Evolutionary conservation across 768 basidiomycete genomes (phyloP).

Genomic region (Tephrocybe sp.): DNA sequence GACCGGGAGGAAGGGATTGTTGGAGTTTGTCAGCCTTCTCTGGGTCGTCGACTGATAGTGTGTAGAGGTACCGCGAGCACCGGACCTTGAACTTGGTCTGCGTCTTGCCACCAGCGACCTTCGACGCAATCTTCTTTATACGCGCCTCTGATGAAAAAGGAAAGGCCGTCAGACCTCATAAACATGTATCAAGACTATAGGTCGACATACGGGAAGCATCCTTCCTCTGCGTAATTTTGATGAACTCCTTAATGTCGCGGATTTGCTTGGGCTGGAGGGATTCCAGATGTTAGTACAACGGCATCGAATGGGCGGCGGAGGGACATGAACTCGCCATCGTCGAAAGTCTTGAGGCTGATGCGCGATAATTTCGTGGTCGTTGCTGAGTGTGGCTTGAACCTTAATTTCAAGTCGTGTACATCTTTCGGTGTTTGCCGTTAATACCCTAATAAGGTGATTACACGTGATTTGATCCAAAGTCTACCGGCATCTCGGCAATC

Average conservation of each 20-base stretch:
- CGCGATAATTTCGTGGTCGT: conserved; percentile 17
- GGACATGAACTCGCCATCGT: conserved; percentile 36
- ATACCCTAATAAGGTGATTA: not conserved
- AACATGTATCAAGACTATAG: not conserved
- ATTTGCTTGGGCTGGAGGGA: conserved; percentile 87
- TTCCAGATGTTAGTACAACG: conserved; percentile 7
- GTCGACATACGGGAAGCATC: conserved; percentile 85
- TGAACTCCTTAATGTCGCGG: conserved; percentile 97
- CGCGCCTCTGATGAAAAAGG: conserved; percentile 68
- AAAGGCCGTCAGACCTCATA: conserved; percentile 5
- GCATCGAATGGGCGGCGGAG: not conserved
- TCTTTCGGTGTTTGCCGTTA: conserved; percentile 22
- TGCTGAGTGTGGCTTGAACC: conserved; percentile 32
- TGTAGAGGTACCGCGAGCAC: conserved; percentile 96
- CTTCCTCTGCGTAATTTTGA: conserved; percentile 95
- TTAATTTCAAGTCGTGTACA: conserved; percentile 27
- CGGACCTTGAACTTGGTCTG: conserved; percentile 99
- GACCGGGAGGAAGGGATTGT: conserved; percentile 93
- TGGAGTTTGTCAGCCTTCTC: conserved; percentile 99
- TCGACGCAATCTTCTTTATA: conserved; percentile 91
- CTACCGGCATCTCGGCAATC: conserved; percentile 9
- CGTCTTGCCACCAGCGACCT: conserved; percentile 64
- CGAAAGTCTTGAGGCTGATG: conserved; percentile 33
- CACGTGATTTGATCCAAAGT: not conserved
- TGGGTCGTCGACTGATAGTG: conserved; percentile 91